Evolutionary conservation across 2,329 filamentous ascomycete genomes (phyloP).

Genomic region (Botrytis pseudocinerea): DNA sequence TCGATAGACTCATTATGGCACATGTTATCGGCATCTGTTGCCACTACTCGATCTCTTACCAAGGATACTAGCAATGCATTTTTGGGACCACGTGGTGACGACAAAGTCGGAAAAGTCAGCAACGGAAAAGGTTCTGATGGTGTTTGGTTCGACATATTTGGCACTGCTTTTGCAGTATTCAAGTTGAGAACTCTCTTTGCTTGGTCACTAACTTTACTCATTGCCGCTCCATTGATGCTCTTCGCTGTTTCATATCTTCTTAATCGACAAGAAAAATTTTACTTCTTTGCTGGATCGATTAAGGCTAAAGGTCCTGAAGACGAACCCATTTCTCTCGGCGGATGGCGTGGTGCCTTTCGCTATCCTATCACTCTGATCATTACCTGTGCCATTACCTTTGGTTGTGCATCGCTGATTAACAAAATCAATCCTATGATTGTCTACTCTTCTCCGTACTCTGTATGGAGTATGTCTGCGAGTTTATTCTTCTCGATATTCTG

Average conservation of each 20-base stretch:
- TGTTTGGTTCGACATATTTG: slow-evolving; percentile 95
- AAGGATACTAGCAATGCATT: slow-evolving; percentile 68
- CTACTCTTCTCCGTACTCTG: slow-evolving; percentile 84
- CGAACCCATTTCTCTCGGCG: slow-evolving; percentile 65
- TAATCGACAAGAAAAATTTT: slow-evolving; percentile 75
- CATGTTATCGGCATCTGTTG: slow-evolving; percentile 84
- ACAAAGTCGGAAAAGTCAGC: slow-evolving; percentile 59
- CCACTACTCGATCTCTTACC: slow-evolving; percentile 71
- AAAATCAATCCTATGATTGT: slow-evolving; percentile 88
- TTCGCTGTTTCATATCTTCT: slow-evolving; percentile 69
- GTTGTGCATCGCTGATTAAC: slow-evolving; percentile 70
- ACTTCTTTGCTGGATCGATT: slow-evolving; percentile 71
- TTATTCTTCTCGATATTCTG: slow-evolving; percentile 80
- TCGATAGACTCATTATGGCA: slow-evolving; percentile 78
- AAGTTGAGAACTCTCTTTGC: slow-evolving; percentile 82
- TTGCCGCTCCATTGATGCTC: slow-evolving; percentile 74
- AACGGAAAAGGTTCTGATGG: slow-evolving; percentile 67
- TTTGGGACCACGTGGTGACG: slow-evolving; percentile 56
- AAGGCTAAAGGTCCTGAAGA: slow-evolving; percentile 59
- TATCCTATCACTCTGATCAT: slow-evolving; percentile 75
- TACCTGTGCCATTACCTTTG: slow-evolving; percentile 68
- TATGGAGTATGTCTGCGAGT: slow-evolving; percentile 85
- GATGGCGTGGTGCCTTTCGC: slow-evolving; percentile 79
- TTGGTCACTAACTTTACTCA: slow-evolving; percentile 78
- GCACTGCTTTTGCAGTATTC: slow-evolving; percentile 75